Percentiles rank a stretch among this genome's conserved stretches.
Evolutionary conservation across 2,329 filamentous ascomycete species (phyloP).

Genomic region (Bimuria novae-zelandiae): DNA sequence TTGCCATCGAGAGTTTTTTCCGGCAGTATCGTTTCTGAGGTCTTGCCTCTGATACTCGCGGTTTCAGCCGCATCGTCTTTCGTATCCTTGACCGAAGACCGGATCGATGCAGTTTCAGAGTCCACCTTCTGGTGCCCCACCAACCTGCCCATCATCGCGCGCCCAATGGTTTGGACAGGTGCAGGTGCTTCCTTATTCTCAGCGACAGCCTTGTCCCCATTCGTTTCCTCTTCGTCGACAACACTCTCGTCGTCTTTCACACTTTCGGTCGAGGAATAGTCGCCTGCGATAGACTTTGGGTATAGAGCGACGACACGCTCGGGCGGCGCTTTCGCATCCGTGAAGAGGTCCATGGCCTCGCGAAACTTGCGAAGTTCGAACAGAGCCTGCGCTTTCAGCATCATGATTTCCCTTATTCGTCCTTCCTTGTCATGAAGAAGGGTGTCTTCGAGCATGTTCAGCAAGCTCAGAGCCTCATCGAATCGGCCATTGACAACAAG

Average conservation of each 20-base stretch:
- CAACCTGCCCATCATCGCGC: slow-evolving; percentile 54
- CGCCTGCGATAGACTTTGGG: slow-evolving; percentile 80
- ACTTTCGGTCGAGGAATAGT: slow-evolving; percentile 67
- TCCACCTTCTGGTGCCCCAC: slow-evolving; percentile 52
- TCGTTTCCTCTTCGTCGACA: slow-evolving; percentile 33
- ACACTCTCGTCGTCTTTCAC: slow-evolving; percentile 52
- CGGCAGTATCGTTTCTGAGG: slow-evolving; percentile 50
- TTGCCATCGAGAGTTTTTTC: slow-evolving; percentile 70
- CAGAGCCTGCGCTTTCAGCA: slow-evolving; percentile 83
- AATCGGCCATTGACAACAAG: slow-evolving; percentile 74
- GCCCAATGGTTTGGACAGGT: slow-evolving; percentile 37
- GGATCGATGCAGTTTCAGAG: slow-evolving; percentile 62
- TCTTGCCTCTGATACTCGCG: slow-evolving; percentile 56
- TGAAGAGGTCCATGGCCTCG: slow-evolving; percentile 87
- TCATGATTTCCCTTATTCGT: slow-evolving; percentile 82
- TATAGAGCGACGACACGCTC: slow-evolving; percentile 86
- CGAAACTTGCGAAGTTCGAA: slow-evolving; percentile 84
- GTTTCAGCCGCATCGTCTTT: slow-evolving; percentile 61
- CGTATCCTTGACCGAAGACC: slow-evolving; percentile 60
- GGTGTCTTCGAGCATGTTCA: slow-evolving; percentile 90
- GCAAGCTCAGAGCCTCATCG: slow-evolving; percentile 89
- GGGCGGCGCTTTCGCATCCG: slow-evolving; percentile 85
- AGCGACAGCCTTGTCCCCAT: slow-evolving; percentile 23
- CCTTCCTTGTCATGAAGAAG: slow-evolving; percentile 81
- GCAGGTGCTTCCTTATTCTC: slow-evolving; percentile 32